Evolutionary conservation across 2,329 filamentous ascomycete genomes (phyloP).

Genomic region (Scorias spongiosa): DNA sequence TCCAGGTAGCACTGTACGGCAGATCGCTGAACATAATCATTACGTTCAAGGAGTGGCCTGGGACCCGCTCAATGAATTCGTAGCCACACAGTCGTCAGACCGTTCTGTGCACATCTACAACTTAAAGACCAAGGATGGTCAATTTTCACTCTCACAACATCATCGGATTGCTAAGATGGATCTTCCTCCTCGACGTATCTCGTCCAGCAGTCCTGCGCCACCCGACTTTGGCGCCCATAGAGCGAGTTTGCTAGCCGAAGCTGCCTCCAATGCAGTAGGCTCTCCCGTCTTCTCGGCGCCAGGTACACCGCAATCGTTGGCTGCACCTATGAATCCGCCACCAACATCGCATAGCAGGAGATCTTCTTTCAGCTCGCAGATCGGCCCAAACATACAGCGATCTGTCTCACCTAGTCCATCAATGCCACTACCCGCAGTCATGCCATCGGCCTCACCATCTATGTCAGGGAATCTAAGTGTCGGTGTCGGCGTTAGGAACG

Average conservation of each 20-base stretch:
- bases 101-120: slow-evolving; percentile 96
- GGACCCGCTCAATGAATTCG: slow-evolving; percentile 96
- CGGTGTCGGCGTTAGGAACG: slow-evolving; percentile 58
- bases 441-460: slow-evolving; percentile 83
- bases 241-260: slow-evolving; percentile 45
- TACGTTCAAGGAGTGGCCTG: slow-evolving; percentile 97
- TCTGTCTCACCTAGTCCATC: slow-evolving; percentile 90
- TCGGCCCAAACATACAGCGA: slow-evolving; percentile 56
- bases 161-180: slow-evolving; percentile 83
- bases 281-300: slow-evolving; percentile 85
- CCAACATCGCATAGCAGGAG: slow-evolving; percentile 80
- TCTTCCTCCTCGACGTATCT: slow-evolving; percentile 77
- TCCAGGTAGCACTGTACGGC: slow-evolving; percentile 55
- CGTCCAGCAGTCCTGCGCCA: slow-evolving; percentile 81
- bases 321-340: slow-evolving; percentile 91
- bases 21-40: slow-evolving; percentile 94
- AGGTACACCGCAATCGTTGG: slow-evolving; percentile 78
- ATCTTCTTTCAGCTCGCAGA: slow-evolving; percentile 68
- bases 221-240: slow-evolving; percentile 49
- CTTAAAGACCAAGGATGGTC: slow-evolving; percentile 87
- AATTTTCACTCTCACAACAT: slow-evolving; percentile 68
- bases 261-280: slow-evolving; percentile 44
- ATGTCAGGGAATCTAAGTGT: slow-evolving; percentile 42
- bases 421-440: slow-evolving; percentile 84
- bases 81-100: slow-evolving; percentile 95